Base-by-base conservation (phyloP, 2,329 filamentous ascomycete genomes). In the Diaporthe nobilis region DNA sequence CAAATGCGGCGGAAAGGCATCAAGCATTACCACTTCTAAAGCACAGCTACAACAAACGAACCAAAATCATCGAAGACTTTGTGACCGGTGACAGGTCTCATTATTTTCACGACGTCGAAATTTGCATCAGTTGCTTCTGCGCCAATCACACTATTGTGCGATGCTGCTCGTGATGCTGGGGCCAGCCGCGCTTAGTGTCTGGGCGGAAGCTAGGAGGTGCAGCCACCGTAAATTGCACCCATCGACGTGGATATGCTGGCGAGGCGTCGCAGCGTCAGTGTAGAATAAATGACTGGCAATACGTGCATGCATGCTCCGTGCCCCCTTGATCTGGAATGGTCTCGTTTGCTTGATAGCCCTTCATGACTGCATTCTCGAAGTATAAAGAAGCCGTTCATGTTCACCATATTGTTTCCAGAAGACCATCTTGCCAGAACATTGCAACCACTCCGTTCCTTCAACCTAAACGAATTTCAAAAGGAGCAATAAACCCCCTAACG, bases 201-300 rank as follows among this genome's bases (percentile, higher is more conserved):
- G 28, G 61, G 61, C 61, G 28, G 28, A 15, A 67, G 61, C 61
- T 67, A 67, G 61, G 61, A 67, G 61, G 61, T 67, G 13, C 44
- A 51, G 20, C 44, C 61, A 37, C 61, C 44, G 61, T 67, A 25
- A n/a, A 49, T 10, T 67, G 44, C n/a, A 67, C 61, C 61, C 61
- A 44, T 67, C 61, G 44, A 49, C 44, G 20, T 67, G 61, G 61
- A 49, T 67, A 51, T n/a, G 61, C 44, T 37, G 61, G 49, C 61
- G 44, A 67, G 44, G 7, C 12, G 61, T 51, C 61, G 42, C 34
- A 44, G 61, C 42, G 20, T n/a, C 28, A 42, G 61, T 67, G 15
- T 49, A 37, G 61, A 67, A 51, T 67, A 49, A 51, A 67, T 51
- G 61, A 49, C 61, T 34, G 13, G 31, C 44, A n/a, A 34, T 13